A percentile compares a stretch with the other conserved stretches of the same genome.
Conservation (phyloP, 2,329 filamentous ascomycete genomes). For the Saccharata proteae region DNA sequence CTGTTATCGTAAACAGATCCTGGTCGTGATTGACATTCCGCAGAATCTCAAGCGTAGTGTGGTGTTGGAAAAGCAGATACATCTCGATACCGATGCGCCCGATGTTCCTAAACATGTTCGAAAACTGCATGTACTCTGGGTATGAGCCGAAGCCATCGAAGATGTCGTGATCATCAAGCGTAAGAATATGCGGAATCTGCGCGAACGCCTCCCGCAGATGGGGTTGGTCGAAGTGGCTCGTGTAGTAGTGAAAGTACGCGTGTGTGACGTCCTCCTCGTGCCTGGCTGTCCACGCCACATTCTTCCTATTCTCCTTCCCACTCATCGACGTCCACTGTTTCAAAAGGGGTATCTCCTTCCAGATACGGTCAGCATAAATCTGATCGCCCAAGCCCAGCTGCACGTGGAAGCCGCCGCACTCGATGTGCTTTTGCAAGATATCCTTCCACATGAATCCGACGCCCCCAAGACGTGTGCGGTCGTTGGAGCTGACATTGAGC, state of each 20-base stretch:
- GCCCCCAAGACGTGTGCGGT: constrained; percentile 75
- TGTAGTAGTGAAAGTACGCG: constrained; percentile 98
- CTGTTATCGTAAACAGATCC: constrained; percentile 92
- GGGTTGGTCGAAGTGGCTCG: constrained; percentile 94
- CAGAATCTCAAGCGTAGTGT: constrained; percentile 87
- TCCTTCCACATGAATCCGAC: constrained; percentile 98
- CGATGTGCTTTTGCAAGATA: constrained; percentile 90
- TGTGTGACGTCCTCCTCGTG: constrained; percentile 93
- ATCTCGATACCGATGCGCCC: constrained; percentile 91
- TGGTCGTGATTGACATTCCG: constrained; percentile 77
- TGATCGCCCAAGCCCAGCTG: constrained; percentile 89
- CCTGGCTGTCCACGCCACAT: constrained; percentile 79
- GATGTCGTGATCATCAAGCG: constrained; percentile 94
- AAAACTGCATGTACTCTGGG: constrained; percentile 96
- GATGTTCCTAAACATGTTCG: constrained; percentile 96
- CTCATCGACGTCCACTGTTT: constrained; percentile 93
- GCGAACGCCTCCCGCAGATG: constrained; percentile 91
- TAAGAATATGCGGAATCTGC: constrained; percentile 86
- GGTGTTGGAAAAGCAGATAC: constrained; percentile 97
- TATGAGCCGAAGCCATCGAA: constrained; percentile 98
- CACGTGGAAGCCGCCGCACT: constrained; percentile 90
- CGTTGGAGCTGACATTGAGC: constrained; percentile 72
- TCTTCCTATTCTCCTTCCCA: constrained; percentile 87
- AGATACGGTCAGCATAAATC: constrained; percentile 88
- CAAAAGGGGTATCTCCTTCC: constrained; percentile 87